These are phyloP conservation scores for Nemania diffusa DNA, from an alignment of 2,329 filamentous ascomycete species.

Conservation along the genomic window DNA sequence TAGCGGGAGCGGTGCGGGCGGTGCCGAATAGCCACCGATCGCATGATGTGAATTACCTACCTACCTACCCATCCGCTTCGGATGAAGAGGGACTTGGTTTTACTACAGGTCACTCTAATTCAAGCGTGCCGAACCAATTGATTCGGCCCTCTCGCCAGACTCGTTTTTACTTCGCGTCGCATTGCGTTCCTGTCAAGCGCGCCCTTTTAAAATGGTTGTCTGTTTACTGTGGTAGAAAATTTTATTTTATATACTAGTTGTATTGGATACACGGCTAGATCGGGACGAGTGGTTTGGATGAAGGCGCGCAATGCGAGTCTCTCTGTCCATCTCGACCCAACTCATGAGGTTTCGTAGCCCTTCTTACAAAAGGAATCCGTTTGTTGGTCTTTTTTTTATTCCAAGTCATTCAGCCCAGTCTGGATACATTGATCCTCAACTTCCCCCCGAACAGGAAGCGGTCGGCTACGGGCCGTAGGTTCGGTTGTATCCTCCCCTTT, in stretches of 20 bases:
- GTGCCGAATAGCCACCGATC: conserved; percentile 6
- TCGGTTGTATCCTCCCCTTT: not conserved
- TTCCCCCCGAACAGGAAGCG: not conserved
- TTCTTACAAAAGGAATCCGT: conserved; percentile 27
- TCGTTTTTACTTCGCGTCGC: not conserved
- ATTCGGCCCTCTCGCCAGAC: not conserved
- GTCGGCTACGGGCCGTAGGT: not conserved
- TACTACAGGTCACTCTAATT: not conserved
- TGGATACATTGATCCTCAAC: conserved; percentile 11
- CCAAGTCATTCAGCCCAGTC: not conserved
- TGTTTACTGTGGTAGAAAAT: conserved; percentile 11
- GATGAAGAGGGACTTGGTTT: not conserved
- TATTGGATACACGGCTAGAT: conserved; percentile 41
- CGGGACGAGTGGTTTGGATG: not conserved
- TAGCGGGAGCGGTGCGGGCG: conserved; percentile 42
- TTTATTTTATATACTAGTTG: conserved; percentile 39
- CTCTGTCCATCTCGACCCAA: not conserved
- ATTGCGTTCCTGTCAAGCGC: not conserved
- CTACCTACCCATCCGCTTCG: not conserved
- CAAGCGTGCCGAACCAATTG: not conserved
- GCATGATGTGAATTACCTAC: not conserved
- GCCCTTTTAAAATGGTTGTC: not conserved
- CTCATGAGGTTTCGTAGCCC: conserved; percentile 6
- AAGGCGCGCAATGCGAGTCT: not conserved
- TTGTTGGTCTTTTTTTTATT: not conserved